Conservation (phyloP, 1,284 basidiomycete species). For the Grifola frondosa region DNA sequence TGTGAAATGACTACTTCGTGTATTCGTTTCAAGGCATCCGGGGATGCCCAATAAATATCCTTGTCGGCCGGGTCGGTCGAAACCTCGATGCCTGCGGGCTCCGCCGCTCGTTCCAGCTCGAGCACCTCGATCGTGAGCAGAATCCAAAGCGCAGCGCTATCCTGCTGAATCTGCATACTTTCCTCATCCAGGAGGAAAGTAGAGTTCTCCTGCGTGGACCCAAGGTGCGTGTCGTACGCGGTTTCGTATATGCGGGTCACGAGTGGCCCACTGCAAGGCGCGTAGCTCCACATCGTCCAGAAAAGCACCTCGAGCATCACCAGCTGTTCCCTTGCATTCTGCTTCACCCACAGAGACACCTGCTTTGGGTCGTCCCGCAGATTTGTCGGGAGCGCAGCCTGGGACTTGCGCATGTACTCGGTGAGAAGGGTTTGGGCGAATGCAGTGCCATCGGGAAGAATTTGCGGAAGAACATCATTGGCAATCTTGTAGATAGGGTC, state of each 20-base stretch:
- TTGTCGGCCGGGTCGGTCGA: slow-evolving; percentile 45
- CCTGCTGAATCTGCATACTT: slow-evolving; percentile 60
- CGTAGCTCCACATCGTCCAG: slow-evolving; percentile 81
- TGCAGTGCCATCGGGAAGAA: slow-evolving; percentile 59
- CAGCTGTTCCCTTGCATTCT: slow-evolving; percentile 77
- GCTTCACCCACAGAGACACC: slow-evolving; percentile 76
- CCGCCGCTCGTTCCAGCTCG: slow-evolving; percentile 74
- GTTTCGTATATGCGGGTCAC: slow-evolving; percentile 64
- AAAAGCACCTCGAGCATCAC: slow-evolving; percentile 82
- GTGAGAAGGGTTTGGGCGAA: slow-evolving; percentile 58
- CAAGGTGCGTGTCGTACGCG: slow-evolving; percentile 67
- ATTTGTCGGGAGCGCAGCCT: slow-evolving; percentile 50
- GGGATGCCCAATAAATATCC: slow-evolving; percentile 57
- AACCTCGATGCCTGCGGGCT: slow-evolving; percentile 52
- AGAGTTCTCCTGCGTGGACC: slow-evolving; percentile 62
- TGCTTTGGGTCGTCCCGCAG: slow-evolving; percentile 55
- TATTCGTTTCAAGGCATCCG: slow-evolving; percentile 53
- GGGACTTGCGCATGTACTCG: slow-evolving; percentile 58
- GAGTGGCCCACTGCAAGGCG: slow-evolving; percentile 60
- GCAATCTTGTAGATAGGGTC: slow-evolving; percentile 60
- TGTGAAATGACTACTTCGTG: slow-evolving; percentile 64
- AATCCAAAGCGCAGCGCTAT: slow-evolving; percentile 73
- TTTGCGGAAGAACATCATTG: slow-evolving; percentile 50
- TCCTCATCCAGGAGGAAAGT: slow-evolving; percentile 76
- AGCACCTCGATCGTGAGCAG: slow-evolving; percentile 78